Evolutionary conservation across 106 monocot genomes (phyloP).

Genomic region (Dendrobium officinale): DNA sequence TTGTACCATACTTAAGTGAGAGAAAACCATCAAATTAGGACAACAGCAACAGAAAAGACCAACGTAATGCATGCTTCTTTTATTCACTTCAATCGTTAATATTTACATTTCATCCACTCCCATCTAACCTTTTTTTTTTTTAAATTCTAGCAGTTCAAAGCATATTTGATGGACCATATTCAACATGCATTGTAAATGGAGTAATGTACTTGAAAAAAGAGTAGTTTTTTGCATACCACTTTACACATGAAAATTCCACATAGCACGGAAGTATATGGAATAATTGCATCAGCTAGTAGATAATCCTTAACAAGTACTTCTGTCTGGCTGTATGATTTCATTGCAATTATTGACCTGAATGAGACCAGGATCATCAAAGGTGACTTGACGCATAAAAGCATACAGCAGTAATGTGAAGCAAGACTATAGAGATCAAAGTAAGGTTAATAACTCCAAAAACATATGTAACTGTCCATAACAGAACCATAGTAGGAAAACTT

Average conservation of each 20-base stretch:
- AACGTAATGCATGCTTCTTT: not conserved
- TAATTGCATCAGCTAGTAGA: constrained; percentile 39
- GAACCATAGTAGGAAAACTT: not conserved
- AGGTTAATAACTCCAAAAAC: not conserved
- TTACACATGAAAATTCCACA: constrained; percentile 53
- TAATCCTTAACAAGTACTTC: constrained; percentile 41
- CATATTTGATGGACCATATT: not conserved
- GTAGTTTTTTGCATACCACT: constrained; percentile 24
- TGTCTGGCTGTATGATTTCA: constrained; percentile 41
- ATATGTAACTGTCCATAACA: not conserved
- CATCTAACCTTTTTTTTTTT: not conserved
- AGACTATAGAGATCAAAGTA: not conserved
- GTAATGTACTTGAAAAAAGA: not conserved
- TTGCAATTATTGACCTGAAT: constrained; percentile 14
- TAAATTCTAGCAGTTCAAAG: not conserved
- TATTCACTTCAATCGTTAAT: not conserved
- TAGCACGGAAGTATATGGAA: constrained; percentile 34
- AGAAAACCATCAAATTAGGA: not conserved
- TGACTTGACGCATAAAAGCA: not conserved
- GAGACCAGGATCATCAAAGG: constrained; percentile 13
- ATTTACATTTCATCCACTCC: not conserved
- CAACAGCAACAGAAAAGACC: not conserved
- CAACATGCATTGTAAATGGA: not conserved
- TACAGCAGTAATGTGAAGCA: not conserved
- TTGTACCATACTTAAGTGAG: not conserved